phyloP scores from a whole-genome alignment of 2,329 filamentous ascomycete species.

The Botryotinia calthae region DNA sequence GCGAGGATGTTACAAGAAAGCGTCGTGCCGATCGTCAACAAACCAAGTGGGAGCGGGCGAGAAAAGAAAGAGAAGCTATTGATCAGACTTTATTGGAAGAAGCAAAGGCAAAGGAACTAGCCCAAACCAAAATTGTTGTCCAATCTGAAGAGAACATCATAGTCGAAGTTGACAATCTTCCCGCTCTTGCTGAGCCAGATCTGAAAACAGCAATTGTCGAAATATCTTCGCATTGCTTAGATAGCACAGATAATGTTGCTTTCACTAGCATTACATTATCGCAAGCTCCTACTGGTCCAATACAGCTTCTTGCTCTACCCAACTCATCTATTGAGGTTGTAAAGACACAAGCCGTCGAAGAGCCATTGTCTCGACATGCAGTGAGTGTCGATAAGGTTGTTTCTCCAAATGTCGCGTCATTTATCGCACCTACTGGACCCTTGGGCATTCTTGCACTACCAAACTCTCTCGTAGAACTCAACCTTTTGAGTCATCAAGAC shows the following conservation, averaged over 20 bases:
- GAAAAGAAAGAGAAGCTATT: constrained; percentile 79
- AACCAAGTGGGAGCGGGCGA: constrained; percentile 89
- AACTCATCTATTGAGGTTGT: constrained; percentile 39
- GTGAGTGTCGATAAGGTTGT: background rate
- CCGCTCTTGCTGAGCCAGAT: background rate
- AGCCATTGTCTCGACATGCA: background rate
- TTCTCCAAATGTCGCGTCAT: constrained; percentile 35
- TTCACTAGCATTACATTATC: background rate
- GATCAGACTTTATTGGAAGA: constrained; percentile 65
- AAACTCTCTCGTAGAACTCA: constrained; percentile 40
- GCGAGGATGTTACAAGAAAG: constrained; percentile 75
- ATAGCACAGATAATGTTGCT: background rate
- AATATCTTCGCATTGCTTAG: background rate
- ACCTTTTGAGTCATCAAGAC: background rate
- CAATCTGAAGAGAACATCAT: background rate
- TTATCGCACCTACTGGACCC: constrained; percentile 30
- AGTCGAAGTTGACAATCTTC: background rate
- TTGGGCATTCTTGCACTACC: constrained; percentile 52
- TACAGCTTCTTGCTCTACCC: constrained; percentile 52
- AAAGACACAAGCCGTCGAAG: background rate
- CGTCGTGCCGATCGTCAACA: constrained; percentile 77
- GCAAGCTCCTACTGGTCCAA: constrained; percentile 30
- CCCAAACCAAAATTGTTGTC: background rate
- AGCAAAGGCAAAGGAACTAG: constrained; percentile 23
- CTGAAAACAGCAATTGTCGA: background rate